These are phyloP conservation scores for Akanthomyces muscarius DNA, from an alignment of 2,329 filamentous ascomycete species.

Conservation along the genomic window DNA sequence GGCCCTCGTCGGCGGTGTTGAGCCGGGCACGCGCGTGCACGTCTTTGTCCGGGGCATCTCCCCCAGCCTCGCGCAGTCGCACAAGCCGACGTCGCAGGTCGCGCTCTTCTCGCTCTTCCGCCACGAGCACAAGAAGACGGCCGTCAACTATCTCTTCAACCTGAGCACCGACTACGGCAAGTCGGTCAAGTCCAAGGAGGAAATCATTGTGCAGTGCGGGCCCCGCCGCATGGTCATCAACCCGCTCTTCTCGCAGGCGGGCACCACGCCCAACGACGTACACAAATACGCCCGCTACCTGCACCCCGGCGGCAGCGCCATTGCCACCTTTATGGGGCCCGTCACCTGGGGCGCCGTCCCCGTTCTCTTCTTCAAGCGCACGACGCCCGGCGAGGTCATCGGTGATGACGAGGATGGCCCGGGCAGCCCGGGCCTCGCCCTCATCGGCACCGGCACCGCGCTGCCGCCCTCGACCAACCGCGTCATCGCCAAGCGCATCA, in stretches of 20 bases:
- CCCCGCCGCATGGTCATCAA: constrained; percentile 83
- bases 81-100: constrained; percentile 53
- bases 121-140: constrained; percentile 92
- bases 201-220: constrained; percentile 87
- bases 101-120: constrained; percentile 82
- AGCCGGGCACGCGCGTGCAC: constrained; percentile 76
- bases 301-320: constrained; percentile 83
- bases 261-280: constrained; percentile 90
- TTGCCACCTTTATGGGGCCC: constrained; percentile 86
- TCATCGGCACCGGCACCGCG: constrained; percentile 84
- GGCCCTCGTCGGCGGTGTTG: constrained; percentile 81
- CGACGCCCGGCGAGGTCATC: constrained; percentile 38
- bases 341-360: constrained; percentile 92
- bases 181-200: constrained; percentile 86
- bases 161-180: constrained; percentile 71
- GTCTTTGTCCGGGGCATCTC: constrained; percentile 63
- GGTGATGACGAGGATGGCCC: constrained; percentile 39
- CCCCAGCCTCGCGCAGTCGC: constrained; percentile 39
- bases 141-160: constrained; percentile 84
- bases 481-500: constrained; percentile 88
- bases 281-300: constrained; percentile 94
- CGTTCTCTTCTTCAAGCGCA: constrained; percentile 77
- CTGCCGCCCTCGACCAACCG: constrained; percentile 71
- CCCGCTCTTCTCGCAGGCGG: constrained; percentile 84
- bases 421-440: constrained; percentile 52